phyloP scores from a whole-genome alignment of 371 early-diverging fungal species.

The Apophysomyces trapeziformis region DNA sequence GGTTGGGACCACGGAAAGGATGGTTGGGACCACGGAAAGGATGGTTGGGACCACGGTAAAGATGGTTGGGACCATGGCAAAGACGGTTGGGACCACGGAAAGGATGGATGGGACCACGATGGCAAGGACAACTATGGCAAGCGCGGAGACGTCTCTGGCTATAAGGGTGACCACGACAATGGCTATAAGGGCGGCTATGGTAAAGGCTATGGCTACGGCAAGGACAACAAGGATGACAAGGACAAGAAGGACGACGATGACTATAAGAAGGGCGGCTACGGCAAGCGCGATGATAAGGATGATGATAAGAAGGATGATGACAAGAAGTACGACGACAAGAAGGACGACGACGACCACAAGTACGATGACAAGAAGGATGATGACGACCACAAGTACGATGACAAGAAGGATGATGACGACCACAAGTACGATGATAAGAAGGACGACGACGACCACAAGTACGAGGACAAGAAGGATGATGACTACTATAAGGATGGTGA shows the following conservation, averaged over 20 bases:
- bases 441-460: neutral
- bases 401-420: too few relatives aligned
- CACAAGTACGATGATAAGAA: neutral
- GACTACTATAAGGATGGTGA: neutral
- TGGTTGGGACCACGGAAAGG: neutral
- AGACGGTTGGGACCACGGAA: neutral
- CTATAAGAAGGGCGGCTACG: neutral
- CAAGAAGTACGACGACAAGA: neutral
- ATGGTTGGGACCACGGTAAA: neutral
- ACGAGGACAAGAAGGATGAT: neutral
- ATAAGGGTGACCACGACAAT: too few relatives aligned
- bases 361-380: too few relatives aligned
- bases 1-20: neutral
- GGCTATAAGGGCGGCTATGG: too few relatives aligned
- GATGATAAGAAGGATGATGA: neutral
- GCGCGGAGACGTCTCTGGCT: neutral
- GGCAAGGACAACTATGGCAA: conserved; percentile 8
- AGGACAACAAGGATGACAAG: neutral
- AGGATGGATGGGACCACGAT: too few relatives aligned
- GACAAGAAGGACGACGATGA: neutral
- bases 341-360: too few relatives aligned
- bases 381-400: too few relatives aligned
- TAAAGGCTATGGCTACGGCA: neutral
- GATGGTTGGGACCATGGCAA: neutral
- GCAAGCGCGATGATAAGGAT: too few relatives aligned